Conservation (phyloP, 192 early-diverging fungal genomes). For the Kickxella alabastrina region DNA sequence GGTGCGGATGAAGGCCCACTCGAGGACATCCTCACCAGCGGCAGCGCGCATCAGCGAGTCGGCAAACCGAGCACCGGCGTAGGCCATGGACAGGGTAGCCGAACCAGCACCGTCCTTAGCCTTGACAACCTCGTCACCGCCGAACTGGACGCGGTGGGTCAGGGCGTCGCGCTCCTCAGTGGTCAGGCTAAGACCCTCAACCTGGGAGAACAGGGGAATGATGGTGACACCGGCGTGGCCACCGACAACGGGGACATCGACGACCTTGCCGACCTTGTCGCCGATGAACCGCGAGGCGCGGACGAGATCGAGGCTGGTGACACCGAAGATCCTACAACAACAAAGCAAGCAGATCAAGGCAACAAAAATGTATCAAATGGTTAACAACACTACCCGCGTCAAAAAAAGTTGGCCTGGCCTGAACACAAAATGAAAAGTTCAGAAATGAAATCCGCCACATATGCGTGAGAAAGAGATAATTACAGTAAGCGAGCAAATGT, state of each 20-base stretch:
- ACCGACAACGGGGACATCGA: conserved; percentile 85
- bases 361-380: too few species aligned
- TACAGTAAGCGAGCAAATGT: too few species aligned
- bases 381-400: too few species aligned
- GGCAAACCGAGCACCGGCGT: conserved; percentile 86
- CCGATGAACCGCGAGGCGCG: conserved; percentile 94
- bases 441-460: too few species aligned
- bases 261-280: conserved; percentile 68
- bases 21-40: conserved; percentile 74
- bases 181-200: conserved; percentile 60
- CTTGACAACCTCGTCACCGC: conserved; percentile 99
- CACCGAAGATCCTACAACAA: conserved; percentile 75
- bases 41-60: conserved; percentile 80
- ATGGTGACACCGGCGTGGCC: conserved; percentile 98
- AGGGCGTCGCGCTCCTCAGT: conserved; percentile 85
- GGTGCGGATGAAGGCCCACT: conserved; percentile 82
- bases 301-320: conserved; percentile 96
- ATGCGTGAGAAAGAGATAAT: too few species aligned
- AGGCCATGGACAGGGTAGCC: conserved; percentile 88
- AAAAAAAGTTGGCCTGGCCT: too few species aligned
- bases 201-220: conserved; percentile 88
- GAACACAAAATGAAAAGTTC: too few species aligned
- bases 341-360: background rate
- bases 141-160: conserved; percentile 97
- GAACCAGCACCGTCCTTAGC: conserved; percentile 95